These are phyloP conservation scores for Pseudogymnoascus sp. DNA, from an alignment of 2,329 filamentous ascomycete species.

Conservation along the genomic window DNA sequence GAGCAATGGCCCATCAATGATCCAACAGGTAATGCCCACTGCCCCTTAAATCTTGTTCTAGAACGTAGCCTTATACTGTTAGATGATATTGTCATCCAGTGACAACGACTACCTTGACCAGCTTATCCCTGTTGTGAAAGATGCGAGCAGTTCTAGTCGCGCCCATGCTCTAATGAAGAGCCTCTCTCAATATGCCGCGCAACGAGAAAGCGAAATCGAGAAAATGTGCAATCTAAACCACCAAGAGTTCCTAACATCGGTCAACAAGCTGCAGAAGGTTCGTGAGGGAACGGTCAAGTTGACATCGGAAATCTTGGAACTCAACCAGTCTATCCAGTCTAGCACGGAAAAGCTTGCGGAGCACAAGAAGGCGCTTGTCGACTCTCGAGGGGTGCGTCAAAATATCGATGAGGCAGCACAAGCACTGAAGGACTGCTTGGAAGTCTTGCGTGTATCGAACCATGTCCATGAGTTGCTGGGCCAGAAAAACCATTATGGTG, in stretches of 20 bases:
- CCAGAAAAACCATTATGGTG: conserved; percentile 93
- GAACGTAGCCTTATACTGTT: conserved; percentile 11
- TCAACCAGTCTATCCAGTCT: conserved; percentile 90
- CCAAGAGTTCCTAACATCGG: conserved; percentile 88
- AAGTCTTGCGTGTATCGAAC: conserved; percentile 86
- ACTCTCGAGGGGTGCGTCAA: conserved; percentile 83
- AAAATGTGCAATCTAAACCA: conserved; percentile 91
- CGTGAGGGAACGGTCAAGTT: conserved; percentile 82
- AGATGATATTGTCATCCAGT: conserved; percentile 90
- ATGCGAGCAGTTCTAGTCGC: conserved; percentile 69
- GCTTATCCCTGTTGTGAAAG: conserved; percentile 86
- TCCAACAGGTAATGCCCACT: conserved; percentile 19
- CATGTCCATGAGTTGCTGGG: conserved; percentile 85
- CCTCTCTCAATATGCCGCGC: conserved; percentile 71
- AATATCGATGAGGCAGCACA: conserved; percentile 91
- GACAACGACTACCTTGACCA: conserved; percentile 94
- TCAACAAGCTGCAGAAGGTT: conserved; percentile 87
- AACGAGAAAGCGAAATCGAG: conserved; percentile 87
- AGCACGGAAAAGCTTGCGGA: conserved; percentile 91
- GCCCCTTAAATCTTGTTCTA: background rate
- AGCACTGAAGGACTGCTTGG: conserved; percentile 81
- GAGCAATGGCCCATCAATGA: conserved; percentile 16
- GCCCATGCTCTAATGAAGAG: conserved; percentile 67
- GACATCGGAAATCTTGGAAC: conserved; percentile 80
- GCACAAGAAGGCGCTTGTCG: conserved; percentile 89